Base-by-base conservation (phyloP, 306 rosid species). In the Cercis canadensis region DNA sequence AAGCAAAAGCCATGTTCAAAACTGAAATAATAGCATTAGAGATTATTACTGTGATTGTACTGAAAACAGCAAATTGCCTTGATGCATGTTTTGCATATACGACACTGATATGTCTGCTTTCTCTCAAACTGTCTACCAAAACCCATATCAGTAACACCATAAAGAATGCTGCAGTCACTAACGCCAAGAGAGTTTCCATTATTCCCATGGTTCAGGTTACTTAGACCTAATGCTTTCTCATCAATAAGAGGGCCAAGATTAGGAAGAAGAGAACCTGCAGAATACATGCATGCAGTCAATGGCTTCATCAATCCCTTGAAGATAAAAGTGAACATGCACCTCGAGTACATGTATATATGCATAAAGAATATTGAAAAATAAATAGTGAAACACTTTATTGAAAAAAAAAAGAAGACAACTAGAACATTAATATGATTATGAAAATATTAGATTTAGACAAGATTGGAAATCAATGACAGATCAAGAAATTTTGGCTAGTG, bases 81-180 rank as follows among this genome's bases (percentile, higher is more conserved):
- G 55, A 80, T 61, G 64, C 29, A 10, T 8, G 59, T 72, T 70
- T 61, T 56, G 57, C 44, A 56, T 31, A n/a, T 7, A 5, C 18
- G 43, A 31, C 72, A 34, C 11, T 56, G 19, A 7, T 49, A 17
- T 40, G 60, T 61, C 47, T 80, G 56, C 73, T 78, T 55, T 57
- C 74, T 40, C 78, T 79, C 75, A 82, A 74, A 53, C 66, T 80
- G 37, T 89, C 71, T 0, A 75, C 37, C 67, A 87, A 75, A 81
- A 89, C 10, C 98, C 96, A 92, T 51, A 65, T 60, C 52, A 87
- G 34, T 15, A 92, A 75, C 1, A 33, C 70, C 12, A 81, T 17
- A 72, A 84, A 75, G 68, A 92, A 92, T 41, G 82, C 77, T 7
- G 83, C 85, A 76, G 80, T 77, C 32, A 74, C 16, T 14, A 81